Base-by-base conservation (phyloP, 768 basidiomycete species). In the Termitomyces sp. region DNA sequence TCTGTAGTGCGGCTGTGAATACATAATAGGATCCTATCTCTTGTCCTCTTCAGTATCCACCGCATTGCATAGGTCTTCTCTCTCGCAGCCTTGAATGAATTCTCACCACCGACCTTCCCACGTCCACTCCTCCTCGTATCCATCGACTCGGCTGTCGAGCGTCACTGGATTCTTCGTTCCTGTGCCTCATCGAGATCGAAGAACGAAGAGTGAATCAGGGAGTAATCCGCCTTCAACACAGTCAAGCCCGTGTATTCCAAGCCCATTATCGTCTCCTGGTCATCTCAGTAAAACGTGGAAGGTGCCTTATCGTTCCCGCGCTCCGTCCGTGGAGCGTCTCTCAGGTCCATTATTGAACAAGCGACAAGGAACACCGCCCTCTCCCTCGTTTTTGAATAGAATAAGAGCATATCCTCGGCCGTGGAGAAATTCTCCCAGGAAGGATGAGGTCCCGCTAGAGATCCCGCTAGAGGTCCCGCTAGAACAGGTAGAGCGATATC, bases 401-500 rank as follows among this genome's bases (percentile, higher is more conserved):
- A 23, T 62, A 33, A 55, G 4, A 28, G 9, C 48, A 18, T 40
- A 16, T 47, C 48, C 46, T 14, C 53, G 41, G 20, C 43, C 57
- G 16, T 56, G 54, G 54, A 28, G 16, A 2, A 56, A 44, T 33
- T 58, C 61, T 28, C 61, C 61, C 1, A 38, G 36, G 30, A 56
- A 53, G 33, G 14, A 33, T 32, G 33, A 32, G 3, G 35, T 55
- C 32, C 53, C 41, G 13, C 44, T 38, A 36, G 56, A 55, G n/a
- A n/a, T n/a, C n/a, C n/a, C n/a, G n/a, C n/a, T n/a, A n/a, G 33
- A 32, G 3, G 35, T 55, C 32, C 53, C 41, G 13, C 44, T 38
- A 36, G 56, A 55, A 28, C 54, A 56, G 38, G 55, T 20, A 0
- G 57, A 62, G 36, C 26, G 49, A n/a, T 62, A 58, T 26, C 33